Percentiles rank a stretch among this genome's conserved stretches.
phyloP scores from a whole-genome alignment of 2,329 filamentous ascomycete genomes.

The Beauveria australis region DNA sequence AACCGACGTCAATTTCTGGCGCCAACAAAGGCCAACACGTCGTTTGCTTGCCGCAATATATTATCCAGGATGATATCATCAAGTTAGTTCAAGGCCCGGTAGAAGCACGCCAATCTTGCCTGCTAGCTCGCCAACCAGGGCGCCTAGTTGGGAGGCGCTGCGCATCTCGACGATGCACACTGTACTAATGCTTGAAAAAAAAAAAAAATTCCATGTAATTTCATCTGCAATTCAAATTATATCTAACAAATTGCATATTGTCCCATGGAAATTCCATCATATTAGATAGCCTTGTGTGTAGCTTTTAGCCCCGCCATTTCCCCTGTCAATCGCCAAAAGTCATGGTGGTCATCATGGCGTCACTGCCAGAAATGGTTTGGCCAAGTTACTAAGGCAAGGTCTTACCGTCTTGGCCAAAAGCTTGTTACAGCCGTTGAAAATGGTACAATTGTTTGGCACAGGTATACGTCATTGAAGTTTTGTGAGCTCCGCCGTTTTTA shows the following conservation, averaged over 20 bases:
- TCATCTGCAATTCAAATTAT: not conserved
- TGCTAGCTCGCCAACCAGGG: too few species aligned
- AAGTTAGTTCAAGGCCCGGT: too few species aligned
- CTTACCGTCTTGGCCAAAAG: not conserved
- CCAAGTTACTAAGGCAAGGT: not conserved
- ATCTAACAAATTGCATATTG: not conserved
- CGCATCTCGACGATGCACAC: too few species aligned
- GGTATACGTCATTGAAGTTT: slow-evolving; percentile 2
- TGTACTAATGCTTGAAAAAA: too few species aligned
- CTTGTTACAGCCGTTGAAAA: not conserved
- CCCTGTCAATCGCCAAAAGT: not conserved
- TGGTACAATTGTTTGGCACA: not conserved
- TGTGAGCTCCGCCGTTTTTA: not conserved
- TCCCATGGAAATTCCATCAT: not conserved
- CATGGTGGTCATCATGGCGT: slow-evolving; percentile 1
- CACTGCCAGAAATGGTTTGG: slow-evolving; percentile 2
- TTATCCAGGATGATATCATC: too few species aligned
- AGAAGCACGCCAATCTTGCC: too few species aligned
- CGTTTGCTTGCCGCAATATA: too few species aligned
- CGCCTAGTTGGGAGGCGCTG: too few species aligned
- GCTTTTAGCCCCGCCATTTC: not conserved
- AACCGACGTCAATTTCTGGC: too few species aligned
- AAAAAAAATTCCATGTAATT: not conserved
- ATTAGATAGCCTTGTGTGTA: not conserved
- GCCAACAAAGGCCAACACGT: too few species aligned